Evolutionary conservation across 2,329 filamentous ascomycete genomes (phyloP).

Genomic region (Exophiala calicioides): DNA sequence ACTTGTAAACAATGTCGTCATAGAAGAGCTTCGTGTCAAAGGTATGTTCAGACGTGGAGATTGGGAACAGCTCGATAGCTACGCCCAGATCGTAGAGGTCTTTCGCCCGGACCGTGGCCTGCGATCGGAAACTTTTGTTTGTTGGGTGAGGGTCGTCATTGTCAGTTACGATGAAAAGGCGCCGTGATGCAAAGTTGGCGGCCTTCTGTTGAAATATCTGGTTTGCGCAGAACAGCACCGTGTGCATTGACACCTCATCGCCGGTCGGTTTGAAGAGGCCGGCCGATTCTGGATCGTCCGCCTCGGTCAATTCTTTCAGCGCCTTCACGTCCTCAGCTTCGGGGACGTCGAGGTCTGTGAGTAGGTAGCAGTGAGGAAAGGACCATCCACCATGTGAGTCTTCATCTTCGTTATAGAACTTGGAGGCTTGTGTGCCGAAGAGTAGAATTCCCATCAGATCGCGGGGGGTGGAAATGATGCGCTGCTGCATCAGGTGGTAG

Average conservation of each 20-base stretch:
- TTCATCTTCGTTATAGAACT: constrained; percentile 69
- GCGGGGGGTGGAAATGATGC: constrained; percentile 93
- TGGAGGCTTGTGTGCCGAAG: constrained; percentile 85
- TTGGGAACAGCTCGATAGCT: constrained; percentile 88
- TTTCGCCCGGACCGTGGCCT: constrained; percentile 83
- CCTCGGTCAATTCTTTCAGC: constrained; percentile 73
- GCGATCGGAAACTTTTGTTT: constrained; percentile 71
- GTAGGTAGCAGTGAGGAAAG: constrained; percentile 90
- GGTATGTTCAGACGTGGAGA: constrained; percentile 66
- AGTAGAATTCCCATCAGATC: constrained; percentile 97
- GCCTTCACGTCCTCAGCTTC: constrained; percentile 82
- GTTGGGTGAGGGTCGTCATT: constrained; percentile 80
- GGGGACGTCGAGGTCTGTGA: constrained; percentile 84
- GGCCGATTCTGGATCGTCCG: constrained; percentile 62
- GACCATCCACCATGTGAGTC: constrained; percentile 58
- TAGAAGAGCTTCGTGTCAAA: constrained; percentile 90
- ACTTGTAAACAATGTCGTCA: constrained; percentile 92
- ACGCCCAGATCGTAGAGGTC: constrained; percentile 94
- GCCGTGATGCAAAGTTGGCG: constrained; percentile 86
- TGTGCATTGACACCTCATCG: constrained; percentile 76
- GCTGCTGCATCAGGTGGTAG: constrained; percentile 94
- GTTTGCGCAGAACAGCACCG: constrained; percentile 90
- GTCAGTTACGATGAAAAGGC: constrained; percentile 95
- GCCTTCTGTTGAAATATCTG: constrained; percentile 95
- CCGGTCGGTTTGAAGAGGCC: constrained; percentile 69